Evolutionary conservation across 805 yeast genomes (phyloP), one percentile per base, ranked within the genome.

Genomic region (Kluyveromyces starmeri): DNA sequence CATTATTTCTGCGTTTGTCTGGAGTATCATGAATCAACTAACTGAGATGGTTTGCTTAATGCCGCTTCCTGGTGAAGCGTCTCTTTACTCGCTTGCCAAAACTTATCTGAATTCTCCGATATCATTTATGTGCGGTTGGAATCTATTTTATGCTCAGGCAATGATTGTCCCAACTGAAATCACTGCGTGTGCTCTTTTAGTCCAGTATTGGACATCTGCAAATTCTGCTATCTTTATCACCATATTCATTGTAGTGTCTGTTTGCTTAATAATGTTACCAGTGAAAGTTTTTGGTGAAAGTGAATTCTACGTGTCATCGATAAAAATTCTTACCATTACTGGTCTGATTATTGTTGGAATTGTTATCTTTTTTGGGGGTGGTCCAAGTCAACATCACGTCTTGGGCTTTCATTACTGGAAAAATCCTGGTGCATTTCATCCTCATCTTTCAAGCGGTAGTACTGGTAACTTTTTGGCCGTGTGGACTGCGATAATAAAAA

Each of bases 381-480:
- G 73, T 28, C 83, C 83, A 41, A 58, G 51, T 46, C 58, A 51
- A 34, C 50, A 69, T 33, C 28, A 36, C 7, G 67, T 75, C 39
- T 58, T 70, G 26, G 83, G 83, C 5, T 76, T 75, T 65, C 73
- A 75, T 45, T 75, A 64, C 57, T 76, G 83, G 83, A 56, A 62
- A 20, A 39, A 59, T 39, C 77, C 77, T 7, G 78, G 78, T 45
- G 72, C 77, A 0, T 49, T 51, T 33, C 40, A 20, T 11, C 39
- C 38, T 38, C 41, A 25, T 55, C 59, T 40, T 48, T 70, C 65
- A n/a, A 38, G 54, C 12, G 46, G 48, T 39, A 48, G 13, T 20
- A 62, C 67, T 4, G 76, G 76, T 35, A 65, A 68, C 39, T 71
- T 73, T 44, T 68, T 71, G 27, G 59, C 76, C 1, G 58, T 65